Evolutionary conservation across 2,329 filamentous ascomycete genomes (phyloP), one percentile per base, ranked within the genome.

Genomic region (Plenodomus tracheiphilus): DNA sequence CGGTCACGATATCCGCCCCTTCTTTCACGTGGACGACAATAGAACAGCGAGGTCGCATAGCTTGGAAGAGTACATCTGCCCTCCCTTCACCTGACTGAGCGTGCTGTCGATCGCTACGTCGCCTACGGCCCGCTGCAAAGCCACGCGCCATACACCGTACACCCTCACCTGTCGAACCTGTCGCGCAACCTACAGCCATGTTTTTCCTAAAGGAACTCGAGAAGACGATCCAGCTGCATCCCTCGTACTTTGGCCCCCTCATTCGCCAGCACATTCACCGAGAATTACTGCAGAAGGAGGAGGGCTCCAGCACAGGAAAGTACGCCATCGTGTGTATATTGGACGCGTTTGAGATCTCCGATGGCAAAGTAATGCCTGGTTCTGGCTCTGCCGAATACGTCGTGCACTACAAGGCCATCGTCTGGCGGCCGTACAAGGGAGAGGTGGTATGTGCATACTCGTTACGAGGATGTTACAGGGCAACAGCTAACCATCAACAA

Each of bases 271-370:
- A 96, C 64, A 89, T 99, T 35, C 93, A 89, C 43, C 87, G 88
- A 62, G 91, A 93, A 74, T 85, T 99, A 21, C 83, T 96, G 58
- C 87, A 89, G 68, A 93, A 97, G 70, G 91, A 97, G 54, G 94
- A 99, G 76, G 94, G 94, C 19, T 93, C 89, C 36, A 97, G 92
- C 74, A 94, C 91, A 2, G 94, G 94, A 49, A 91, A 90, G 71
- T 97, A 96, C 79, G 97, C 94, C 75, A 95, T 99, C 69, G 94
- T 99, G 64, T 94, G 91, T 69, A 95, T 99, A 66, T 93, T 99
- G 85, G 92, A 97, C 74, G 89, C 92, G 41, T 92, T 95, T 66
- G 89, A 97, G 62, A 93, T 97, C 66, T 95, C 91, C 15, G 91
- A 96, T 68, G 92, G 92, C 11, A 87, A 91, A 62, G 93, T 99